phyloP scores from a whole-genome alignment of 1,284 basidiomycete genomes.

The Cutaneotrichosporon spelunceum region DNA sequence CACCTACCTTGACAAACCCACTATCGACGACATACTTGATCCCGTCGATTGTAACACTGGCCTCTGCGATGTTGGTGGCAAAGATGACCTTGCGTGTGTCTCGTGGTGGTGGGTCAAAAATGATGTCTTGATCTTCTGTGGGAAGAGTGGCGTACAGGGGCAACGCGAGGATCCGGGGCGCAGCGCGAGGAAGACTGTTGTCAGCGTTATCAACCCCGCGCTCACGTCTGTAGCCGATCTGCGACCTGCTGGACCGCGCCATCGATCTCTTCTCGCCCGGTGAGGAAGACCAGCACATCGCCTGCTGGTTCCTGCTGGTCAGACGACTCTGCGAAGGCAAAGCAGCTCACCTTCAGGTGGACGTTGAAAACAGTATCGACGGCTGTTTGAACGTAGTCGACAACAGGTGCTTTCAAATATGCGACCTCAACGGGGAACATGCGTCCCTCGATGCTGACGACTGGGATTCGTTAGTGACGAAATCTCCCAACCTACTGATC shows the following conservation, averaged over 20 bases:
- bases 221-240: conserved; percentile 72
- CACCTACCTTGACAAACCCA: conserved; percentile 83
- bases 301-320: conserved; percentile 62
- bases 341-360: conserved; percentile 65
- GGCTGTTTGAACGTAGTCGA: conserved; percentile 80
- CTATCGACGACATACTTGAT: conserved; percentile 93
- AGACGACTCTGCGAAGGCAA: neutral
- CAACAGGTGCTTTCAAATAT: conserved; percentile 66
- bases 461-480: conserved; percentile 52
- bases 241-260: conserved; percentile 73
- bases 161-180: conserved; percentile 63
- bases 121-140: conserved; percentile 76
- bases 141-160: conserved; percentile 85
- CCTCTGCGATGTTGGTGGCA: conserved; percentile 95
- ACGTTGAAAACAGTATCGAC: conserved; percentile 82
- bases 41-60: conserved; percentile 93
- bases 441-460: conserved; percentile 87
- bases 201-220: conserved; percentile 28
- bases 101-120: conserved; percentile 72
- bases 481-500: conserved; percentile 32
- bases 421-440: conserved; percentile 86
- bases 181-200: conserved; percentile 63
- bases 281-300: conserved; percentile 89
- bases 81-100: conserved; percentile 85
- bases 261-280: conserved; percentile 97